Conservation (phyloP, 805 yeast genomes). For the Kluyveromyces starmeri region DNA sequence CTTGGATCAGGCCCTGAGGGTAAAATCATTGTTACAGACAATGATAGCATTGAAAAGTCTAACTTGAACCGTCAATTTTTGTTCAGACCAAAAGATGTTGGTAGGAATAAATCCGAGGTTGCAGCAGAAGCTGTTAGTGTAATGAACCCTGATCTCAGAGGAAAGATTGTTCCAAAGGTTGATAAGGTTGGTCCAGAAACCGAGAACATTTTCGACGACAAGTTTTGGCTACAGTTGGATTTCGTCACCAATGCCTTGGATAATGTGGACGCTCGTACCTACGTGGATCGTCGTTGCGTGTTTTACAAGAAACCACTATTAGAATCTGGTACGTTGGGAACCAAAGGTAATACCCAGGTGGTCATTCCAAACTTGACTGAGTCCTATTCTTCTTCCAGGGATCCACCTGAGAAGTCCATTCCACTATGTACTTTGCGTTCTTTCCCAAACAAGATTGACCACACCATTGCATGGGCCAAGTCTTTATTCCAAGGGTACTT, state of each 20-base stretch:
- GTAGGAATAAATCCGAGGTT: slow-evolving; percentile 79
- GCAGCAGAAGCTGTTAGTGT: slow-evolving; percentile 76
- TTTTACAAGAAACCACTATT: slow-evolving; percentile 83
- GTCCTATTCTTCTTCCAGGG: slow-evolving; percentile 91
- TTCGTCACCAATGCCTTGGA: slow-evolving; percentile 95
- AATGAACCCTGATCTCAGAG: slow-evolving; percentile 79
- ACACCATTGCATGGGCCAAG: slow-evolving; percentile 99
- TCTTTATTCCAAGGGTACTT: slow-evolving; percentile 87
- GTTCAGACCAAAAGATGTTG: slow-evolving; percentile 92
- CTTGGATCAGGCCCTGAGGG: slow-evolving; percentile 89
- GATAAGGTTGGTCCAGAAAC: slow-evolving; percentile 95
- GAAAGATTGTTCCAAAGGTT: slow-evolving; percentile 63
- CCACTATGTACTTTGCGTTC: slow-evolving; percentile 96
- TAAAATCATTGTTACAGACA: slow-evolving; percentile 78
- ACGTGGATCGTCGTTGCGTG: slow-evolving; percentile 94
- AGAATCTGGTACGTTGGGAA: slow-evolving; percentile 96
- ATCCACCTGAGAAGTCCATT: slow-evolving; percentile 96
- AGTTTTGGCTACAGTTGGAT: slow-evolving; percentile 77
- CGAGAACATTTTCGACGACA: slow-evolving; percentile 75
- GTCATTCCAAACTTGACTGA: slow-evolving; percentile 90
- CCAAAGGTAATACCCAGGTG: slow-evolving; percentile 97
- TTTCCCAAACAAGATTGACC: slow-evolving; percentile 97
- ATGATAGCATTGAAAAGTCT: slow-evolving; percentile 90
- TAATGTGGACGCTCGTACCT: slow-evolving; percentile 95
- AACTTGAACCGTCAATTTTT: slow-evolving; percentile 94